These are phyloP conservation scores for Phytophthora cactorum DNA, from an alignment of 352 stramenopile species.

Conservation along the genomic window DNA sequence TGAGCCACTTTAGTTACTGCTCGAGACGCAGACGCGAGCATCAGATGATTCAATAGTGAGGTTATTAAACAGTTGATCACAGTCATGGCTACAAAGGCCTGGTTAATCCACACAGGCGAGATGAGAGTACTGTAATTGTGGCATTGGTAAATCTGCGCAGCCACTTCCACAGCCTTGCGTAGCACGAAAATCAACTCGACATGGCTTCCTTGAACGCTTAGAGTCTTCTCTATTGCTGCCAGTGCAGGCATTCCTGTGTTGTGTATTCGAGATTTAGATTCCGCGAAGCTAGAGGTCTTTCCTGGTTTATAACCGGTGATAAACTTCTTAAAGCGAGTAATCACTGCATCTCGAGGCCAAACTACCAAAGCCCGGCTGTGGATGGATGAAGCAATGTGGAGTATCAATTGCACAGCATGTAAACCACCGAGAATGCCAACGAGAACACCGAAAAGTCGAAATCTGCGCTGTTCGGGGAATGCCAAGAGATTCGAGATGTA, in stretches of 20 bases:
- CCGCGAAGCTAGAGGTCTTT: not conserved
- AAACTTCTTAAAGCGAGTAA: not conserved
- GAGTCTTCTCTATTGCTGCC: not conserved
- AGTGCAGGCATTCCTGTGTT: not conserved
- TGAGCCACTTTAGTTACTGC: not conserved
- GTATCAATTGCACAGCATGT: not conserved
- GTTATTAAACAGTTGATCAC: conserved; percentile 4
- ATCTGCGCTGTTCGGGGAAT: not conserved
- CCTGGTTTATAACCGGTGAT: not conserved
- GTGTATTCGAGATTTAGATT: not conserved
- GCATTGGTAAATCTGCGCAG: conserved; percentile 6
- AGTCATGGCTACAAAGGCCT: conserved; percentile 5
- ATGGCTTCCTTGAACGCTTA: conserved; percentile 2
- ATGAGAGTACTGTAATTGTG: conserved; percentile 7
- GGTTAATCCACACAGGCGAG: conserved; percentile 3
- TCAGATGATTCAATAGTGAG: not conserved
- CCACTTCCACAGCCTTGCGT: conserved; percentile 5
- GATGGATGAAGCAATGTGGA: conserved; percentile 3
- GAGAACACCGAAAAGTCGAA: conserved; percentile 6
- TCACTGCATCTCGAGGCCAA: not conserved
- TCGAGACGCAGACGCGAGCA: conserved; percentile 2
- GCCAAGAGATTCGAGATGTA: conserved; percentile 7
- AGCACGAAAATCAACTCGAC: conserved; percentile 3
- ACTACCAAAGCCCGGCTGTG: not conserved
- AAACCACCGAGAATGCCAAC: not conserved